phyloP scores from a whole-genome alignment of 768 basidiomycete genomes.

The Botryobasidium botryosum region DNA sequence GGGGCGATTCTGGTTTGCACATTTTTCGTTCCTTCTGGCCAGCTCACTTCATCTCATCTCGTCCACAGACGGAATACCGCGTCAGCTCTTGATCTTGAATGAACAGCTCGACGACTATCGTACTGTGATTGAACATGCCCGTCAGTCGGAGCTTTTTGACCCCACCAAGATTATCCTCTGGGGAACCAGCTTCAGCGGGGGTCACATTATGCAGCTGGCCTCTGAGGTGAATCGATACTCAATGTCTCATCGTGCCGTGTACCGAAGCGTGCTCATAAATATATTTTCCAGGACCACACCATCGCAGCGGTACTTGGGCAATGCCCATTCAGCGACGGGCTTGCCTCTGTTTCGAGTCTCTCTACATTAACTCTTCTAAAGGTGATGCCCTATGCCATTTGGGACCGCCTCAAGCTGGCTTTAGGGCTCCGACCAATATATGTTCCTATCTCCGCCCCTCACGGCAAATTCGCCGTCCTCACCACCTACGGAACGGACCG shows the following conservation, averaged over 20 bases:
- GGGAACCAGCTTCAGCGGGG: conserved; percentile 20
- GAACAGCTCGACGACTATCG: conserved; percentile 26
- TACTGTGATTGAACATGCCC: conserved; percentile 21
- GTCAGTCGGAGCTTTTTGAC: conserved; percentile 20
- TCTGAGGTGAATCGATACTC: conserved; percentile 14
- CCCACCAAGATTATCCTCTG: conserved; percentile 20
- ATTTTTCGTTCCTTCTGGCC: neutral
- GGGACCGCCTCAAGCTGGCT: conserved; percentile 17
- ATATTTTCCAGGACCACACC: conserved; percentile 19
- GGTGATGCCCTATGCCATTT: conserved; percentile 12
- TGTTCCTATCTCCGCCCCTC: conserved; percentile 18
- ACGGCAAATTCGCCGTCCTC: conserved; percentile 21
- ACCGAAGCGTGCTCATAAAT: conserved; percentile 20
- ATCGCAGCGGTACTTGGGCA: conserved; percentile 20
- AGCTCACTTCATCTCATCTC: neutral
- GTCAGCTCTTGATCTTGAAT: conserved; percentile 17
- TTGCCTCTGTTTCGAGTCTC: conserved; percentile 7
- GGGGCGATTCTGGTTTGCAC: conserved; percentile 22
- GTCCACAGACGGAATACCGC: conserved; percentile 20
- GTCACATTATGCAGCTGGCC: neutral
- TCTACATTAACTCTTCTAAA: conserved; percentile 12
- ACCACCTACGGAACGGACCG: too few species aligned
- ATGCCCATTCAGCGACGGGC: conserved; percentile 19
- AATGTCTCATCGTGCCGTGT: neutral
- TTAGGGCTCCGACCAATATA: conserved; percentile 18